Evolutionary conservation across 2,329 filamentous ascomycete genomes (phyloP).

Genomic region (Ceratocystis variospora): DNA sequence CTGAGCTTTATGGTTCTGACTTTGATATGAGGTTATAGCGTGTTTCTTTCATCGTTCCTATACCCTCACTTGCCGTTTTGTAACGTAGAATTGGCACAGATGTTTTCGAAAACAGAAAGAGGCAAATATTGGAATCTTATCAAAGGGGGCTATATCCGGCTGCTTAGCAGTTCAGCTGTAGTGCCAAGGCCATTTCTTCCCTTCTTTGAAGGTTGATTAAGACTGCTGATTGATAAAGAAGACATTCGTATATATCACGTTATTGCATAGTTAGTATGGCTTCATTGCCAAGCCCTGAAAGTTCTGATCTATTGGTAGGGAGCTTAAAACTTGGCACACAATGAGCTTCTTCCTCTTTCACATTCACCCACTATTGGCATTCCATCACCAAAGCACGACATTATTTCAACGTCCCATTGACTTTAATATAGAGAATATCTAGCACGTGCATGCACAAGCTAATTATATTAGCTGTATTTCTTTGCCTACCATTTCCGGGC

Average conservation of each 20-base stretch:
- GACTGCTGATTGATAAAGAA: background rate
- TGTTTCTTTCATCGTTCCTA: background rate
- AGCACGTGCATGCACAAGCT: background rate
- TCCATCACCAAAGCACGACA: background rate
- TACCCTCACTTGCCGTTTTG: background rate
- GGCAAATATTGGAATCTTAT: too few relatives aligned
- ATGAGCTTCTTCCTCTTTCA: background rate
- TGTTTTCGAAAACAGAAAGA: background rate
- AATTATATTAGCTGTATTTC: conserved; percentile 68
- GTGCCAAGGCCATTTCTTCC: background rate
- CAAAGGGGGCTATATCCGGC: too few relatives aligned
- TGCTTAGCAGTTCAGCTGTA: background rate
- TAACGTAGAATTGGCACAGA: background rate
- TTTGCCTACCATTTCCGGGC: conserved; percentile 80
- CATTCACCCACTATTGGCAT: background rate
- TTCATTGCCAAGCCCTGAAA: too few relatives aligned
- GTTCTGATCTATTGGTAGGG: too few relatives aligned
- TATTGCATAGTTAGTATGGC: too few relatives aligned
- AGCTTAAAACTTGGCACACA: background rate
- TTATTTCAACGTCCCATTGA: background rate
- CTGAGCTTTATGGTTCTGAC: background rate
- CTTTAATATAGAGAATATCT: background rate
- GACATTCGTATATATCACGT: background rate
- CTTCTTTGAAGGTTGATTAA: background rate
- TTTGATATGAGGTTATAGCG: background rate